A percentile compares a stretch with the other conserved stretches of the same genome.
Conservation (phyloP, 1,139 yeast species). For the Suhomyces maxii region DNA sequence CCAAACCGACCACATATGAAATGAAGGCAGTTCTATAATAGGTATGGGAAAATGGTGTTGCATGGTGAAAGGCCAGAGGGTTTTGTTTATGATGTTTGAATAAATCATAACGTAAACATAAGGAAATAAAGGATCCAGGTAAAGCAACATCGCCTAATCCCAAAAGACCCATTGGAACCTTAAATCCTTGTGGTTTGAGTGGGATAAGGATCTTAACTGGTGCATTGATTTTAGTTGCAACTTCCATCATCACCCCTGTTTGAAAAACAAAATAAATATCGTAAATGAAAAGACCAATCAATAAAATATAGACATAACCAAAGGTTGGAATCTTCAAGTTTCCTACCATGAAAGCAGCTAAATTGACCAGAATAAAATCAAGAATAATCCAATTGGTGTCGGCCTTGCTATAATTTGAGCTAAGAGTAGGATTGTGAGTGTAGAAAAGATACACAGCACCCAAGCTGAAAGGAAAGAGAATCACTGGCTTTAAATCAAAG, state of each 20-base stretch:
- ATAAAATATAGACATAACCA: conserved; percentile 43
- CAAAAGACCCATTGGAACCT: conserved; percentile 23
- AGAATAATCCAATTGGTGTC: conserved; percentile 29
- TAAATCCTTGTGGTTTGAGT: conserved; percentile 9
- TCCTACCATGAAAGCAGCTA: conserved; percentile 38
- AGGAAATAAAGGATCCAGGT: conserved; percentile 53
- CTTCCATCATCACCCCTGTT: conserved; percentile 61
- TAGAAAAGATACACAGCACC: conserved; percentile 21
- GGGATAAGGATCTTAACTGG: conserved; percentile 61
- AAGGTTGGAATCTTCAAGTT: conserved; percentile 37
- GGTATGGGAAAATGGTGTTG: conserved; percentile 37
- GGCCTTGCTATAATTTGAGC: conserved; percentile 10
- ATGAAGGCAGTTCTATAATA: conserved; percentile 46
- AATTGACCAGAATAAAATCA: conserved; percentile 35
- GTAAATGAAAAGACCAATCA: conserved; percentile 55
- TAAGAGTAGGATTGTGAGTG: conserved; percentile 22
- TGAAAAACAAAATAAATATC: conserved; percentile 70
- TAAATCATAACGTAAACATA: conserved; percentile 53
- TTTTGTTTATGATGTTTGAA: conserved; percentile 31
- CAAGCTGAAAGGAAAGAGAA: conserved; percentile 23
- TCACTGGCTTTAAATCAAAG: conserved; percentile 34
- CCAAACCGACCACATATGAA: conserved; percentile 48
- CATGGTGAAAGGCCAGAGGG: conserved; percentile 39
- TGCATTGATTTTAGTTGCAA: conserved; percentile 55
- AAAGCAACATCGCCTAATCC: conserved; percentile 65